A percentile compares a stretch with the other conserved stretches of the same genome.
phyloP scores from a whole-genome alignment of 495 filamentous ascomycete species.

The Neurospora sp. region DNA sequence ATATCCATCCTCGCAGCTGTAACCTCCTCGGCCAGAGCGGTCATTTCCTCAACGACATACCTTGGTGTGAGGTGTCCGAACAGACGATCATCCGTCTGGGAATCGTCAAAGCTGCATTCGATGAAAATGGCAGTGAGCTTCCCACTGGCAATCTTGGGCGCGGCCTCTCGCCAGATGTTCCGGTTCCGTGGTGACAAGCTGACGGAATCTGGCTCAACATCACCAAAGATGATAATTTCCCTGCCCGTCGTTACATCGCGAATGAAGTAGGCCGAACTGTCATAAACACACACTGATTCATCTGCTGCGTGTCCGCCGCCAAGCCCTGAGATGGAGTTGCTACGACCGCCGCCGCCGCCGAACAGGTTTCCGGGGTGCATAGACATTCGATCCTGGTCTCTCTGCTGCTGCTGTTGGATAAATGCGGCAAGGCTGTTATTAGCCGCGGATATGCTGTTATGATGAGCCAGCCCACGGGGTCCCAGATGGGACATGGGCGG shows the following conservation, averaged over 20 bases:
- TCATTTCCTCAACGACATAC: constrained; percentile 69
- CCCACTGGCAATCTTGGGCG: constrained; percentile 63
- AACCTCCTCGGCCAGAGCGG: constrained; percentile 58
- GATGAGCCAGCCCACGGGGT: constrained; percentile 10
- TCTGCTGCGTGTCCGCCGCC: constrained; percentile 9
- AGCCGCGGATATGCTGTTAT: constrained; percentile 7
- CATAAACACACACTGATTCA: constrained; percentile 51
- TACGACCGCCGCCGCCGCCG: constrained; percentile 4
- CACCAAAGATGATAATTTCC: constrained; percentile 88
- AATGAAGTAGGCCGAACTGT: constrained; percentile 89
- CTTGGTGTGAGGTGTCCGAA: constrained; percentile 84
- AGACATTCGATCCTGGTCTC: constrained; percentile 3
- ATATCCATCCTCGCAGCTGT: constrained; percentile 24
- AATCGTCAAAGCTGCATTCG: constrained; percentile 85
- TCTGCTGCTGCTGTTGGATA: constrained; percentile 14
- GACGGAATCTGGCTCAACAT: constrained; percentile 85
- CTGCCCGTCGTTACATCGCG: constrained; percentile 54
- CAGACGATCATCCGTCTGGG: constrained; percentile 58
- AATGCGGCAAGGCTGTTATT: constrained; percentile 10
- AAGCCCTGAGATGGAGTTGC: constrained; percentile 11
- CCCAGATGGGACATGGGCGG: background rate
- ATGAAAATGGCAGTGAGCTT: constrained; percentile 75
- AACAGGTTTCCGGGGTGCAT: background rate
- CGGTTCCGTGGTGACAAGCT: constrained; percentile 71
- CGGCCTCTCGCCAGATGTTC: constrained; percentile 75